These are phyloP conservation scores for Boletus sp. DNA, from an alignment of 768 basidiomycete species.

Conservation along the genomic window DNA sequence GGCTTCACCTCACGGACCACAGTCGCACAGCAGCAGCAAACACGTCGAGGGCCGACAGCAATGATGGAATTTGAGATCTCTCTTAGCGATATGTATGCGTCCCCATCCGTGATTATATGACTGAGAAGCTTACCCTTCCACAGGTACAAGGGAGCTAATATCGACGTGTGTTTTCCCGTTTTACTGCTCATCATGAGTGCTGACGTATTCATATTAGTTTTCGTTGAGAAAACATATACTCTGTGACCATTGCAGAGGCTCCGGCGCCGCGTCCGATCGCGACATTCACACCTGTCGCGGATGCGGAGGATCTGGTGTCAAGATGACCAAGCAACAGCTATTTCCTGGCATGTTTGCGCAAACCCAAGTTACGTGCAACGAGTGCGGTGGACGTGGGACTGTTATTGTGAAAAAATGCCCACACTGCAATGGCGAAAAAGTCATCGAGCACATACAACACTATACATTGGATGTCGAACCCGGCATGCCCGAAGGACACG, in stretches of 20 bases:
- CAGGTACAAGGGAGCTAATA: constrained; percentile 80
- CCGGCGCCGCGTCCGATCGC: constrained; percentile 84
- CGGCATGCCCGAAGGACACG: constrained; percentile 91
- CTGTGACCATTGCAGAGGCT: constrained; percentile 95
- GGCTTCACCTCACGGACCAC: background rate
- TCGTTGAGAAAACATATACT: constrained; percentile 88
- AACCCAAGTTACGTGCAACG: constrained; percentile 76
- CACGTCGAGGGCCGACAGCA: constrained; percentile 71
- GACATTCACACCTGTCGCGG: constrained; percentile 85
- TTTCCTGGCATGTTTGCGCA: constrained; percentile 97
- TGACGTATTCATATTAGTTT: constrained; percentile 54
- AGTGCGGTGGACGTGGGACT: constrained; percentile 82
- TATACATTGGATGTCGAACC: constrained; percentile 83
- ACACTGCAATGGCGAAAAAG: constrained; percentile 78
- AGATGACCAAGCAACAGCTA: constrained; percentile 83
- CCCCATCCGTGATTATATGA: background rate
- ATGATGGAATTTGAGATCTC: constrained; percentile 82
- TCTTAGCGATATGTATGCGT: constrained; percentile 73
- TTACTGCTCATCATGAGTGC: background rate
- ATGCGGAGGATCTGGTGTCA: constrained; percentile 84
- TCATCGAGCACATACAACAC: constrained; percentile 73
- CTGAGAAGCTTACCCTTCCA: constrained; percentile 4
- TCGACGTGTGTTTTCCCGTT: constrained; percentile 57
- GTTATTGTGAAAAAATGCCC: constrained; percentile 76
- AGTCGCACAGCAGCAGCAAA: constrained; percentile 50